These are phyloP conservation scores for Chrysopogon serrulatus DNA, from an alignment of 176 grass and related monocot genomes.

Conservation along the genomic window DNA sequence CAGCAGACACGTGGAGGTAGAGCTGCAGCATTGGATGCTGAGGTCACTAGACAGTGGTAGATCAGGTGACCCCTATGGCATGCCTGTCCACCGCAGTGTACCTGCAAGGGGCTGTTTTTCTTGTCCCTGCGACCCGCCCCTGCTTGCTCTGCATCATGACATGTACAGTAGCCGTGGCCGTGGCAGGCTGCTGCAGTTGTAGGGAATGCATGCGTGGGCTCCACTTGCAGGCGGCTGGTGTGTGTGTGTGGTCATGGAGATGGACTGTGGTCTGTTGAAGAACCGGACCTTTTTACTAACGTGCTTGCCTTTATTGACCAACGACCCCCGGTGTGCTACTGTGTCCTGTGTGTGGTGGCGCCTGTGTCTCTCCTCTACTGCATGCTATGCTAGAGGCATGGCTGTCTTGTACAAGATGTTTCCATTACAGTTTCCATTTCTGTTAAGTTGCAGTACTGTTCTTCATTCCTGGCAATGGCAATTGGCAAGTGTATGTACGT, in stretches of 20 bases:
- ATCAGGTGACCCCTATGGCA: background rate
- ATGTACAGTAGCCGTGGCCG: too few relatives aligned
- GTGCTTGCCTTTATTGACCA: constrained; percentile 11
- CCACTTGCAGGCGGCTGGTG: too few relatives aligned
- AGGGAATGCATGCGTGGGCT: background rate
- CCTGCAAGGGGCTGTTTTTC: background rate
- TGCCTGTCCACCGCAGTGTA: background rate
- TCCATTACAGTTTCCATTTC: background rate
- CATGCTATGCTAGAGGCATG: background rate
- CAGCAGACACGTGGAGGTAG: background rate
- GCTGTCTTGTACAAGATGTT: background rate
- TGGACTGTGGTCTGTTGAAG: background rate
- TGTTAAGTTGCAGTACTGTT: background rate
- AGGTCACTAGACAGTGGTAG: constrained; percentile 7
- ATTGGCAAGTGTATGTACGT: too few relatives aligned
- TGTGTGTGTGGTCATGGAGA: too few relatives aligned
- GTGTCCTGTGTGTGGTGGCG: background rate
- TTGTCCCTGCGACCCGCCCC: background rate
- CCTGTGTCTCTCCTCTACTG: too few relatives aligned
- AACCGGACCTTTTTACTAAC: background rate
- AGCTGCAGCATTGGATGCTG: constrained; percentile 33
- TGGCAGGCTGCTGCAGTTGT: too few relatives aligned
- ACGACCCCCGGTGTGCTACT: background rate
- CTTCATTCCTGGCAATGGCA: background rate
- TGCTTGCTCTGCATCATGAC: background rate